These are phyloP conservation scores for Adiantum capillusveneris DNA, from an alignment of 75 land plant species.

Conservation along the genomic window DNA sequence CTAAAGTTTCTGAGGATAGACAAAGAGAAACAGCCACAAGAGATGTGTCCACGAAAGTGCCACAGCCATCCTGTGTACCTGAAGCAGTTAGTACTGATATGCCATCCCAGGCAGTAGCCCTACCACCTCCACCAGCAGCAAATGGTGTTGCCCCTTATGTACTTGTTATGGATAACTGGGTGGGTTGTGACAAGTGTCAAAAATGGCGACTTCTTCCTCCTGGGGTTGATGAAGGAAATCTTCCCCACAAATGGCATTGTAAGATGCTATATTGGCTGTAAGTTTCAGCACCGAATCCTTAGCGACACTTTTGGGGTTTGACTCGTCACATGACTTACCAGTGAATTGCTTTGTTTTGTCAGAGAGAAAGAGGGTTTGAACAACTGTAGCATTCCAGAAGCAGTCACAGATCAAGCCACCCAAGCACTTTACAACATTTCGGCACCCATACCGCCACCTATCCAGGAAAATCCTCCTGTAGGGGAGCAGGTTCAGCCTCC, in stretches of 20 bases:
- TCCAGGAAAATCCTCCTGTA: conserved; percentile 22
- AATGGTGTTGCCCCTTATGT: conserved; percentile 9
- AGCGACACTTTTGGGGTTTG: too few relatives aligned
- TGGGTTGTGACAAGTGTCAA: conserved; percentile 69
- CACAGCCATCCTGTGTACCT: conserved; percentile 5
- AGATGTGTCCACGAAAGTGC: conserved; percentile 1
- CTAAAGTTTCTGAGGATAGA: conserved; percentile 11
- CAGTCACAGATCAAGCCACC: conserved; percentile 66
- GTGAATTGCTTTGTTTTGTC: neutral
- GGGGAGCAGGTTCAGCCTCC: conserved; percentile 5
- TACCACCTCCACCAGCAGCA: conserved; percentile 1
- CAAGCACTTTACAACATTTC: conserved; percentile 17
- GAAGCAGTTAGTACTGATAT: conserved; percentile 6
- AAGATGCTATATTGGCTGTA: conserved; percentile 91
- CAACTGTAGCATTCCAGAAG: conserved; percentile 55
- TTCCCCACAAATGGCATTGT: conserved; percentile 77
- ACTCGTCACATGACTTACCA: too few relatives aligned
- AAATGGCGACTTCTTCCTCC: conserved; percentile 82
- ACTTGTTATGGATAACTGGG: conserved; percentile 67
- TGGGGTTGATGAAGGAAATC: conserved; percentile 21
- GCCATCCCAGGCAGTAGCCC: neutral
- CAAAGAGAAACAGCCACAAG: too few relatives aligned
- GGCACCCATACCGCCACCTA: conserved; percentile 22
- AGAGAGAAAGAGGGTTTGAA: conserved; percentile 82
- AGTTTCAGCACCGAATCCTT: conserved; percentile 23